phyloP scores from a whole-genome alignment of 208 protist genomes.

The Crithidia expoeki region DNA sequence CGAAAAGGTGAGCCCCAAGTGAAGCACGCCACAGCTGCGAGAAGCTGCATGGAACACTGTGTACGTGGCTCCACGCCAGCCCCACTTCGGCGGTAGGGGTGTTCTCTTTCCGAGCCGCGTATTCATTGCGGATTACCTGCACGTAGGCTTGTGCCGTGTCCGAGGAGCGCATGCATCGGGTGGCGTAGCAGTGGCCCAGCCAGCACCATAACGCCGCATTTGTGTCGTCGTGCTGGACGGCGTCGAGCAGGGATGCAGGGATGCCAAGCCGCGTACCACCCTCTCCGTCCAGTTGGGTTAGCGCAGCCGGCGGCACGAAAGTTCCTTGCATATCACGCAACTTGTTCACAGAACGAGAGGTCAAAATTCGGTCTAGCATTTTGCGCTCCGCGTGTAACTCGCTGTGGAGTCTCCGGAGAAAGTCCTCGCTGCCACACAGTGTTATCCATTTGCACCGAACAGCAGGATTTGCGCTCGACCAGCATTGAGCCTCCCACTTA shows the following conservation, averaged over 20 bases:
- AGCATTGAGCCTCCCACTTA: conserved; percentile 14
- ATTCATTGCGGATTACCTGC: conserved; percentile 30
- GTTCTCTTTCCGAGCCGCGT: conserved; percentile 12
- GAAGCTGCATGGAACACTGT: conserved; percentile 22
- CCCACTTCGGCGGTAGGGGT: conserved; percentile 24
- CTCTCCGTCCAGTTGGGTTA: conserved; percentile 3
- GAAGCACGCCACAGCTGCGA: conserved; percentile 20
- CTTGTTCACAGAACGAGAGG: background rate
- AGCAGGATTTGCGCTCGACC: conserved; percentile 18
- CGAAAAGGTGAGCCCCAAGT: background rate
- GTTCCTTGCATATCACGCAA: conserved; percentile 1
- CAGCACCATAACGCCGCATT: conserved; percentile 44
- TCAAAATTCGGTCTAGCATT: conserved; percentile 7
- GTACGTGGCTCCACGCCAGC: conserved; percentile 29
- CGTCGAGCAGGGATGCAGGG: conserved; percentile 19
- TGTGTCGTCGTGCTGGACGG: conserved; percentile 31
- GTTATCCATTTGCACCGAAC: conserved; percentile 21
- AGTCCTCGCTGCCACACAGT: conserved; percentile 20
- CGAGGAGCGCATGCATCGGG: conserved; percentile 28
- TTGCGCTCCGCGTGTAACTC: conserved; percentile 10
- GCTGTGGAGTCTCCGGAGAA: background rate
- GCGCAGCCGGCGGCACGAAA: conserved; percentile 4
- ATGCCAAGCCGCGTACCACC: conserved; percentile 9
- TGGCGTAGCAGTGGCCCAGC: conserved; percentile 42
- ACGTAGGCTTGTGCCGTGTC: conserved; percentile 50